Percentiles rank a stretch among this genome's conserved stretches.
phyloP scores from a whole-genome alignment of 1,284 basidiomycete species.

The Amylostereum areolatum region DNA sequence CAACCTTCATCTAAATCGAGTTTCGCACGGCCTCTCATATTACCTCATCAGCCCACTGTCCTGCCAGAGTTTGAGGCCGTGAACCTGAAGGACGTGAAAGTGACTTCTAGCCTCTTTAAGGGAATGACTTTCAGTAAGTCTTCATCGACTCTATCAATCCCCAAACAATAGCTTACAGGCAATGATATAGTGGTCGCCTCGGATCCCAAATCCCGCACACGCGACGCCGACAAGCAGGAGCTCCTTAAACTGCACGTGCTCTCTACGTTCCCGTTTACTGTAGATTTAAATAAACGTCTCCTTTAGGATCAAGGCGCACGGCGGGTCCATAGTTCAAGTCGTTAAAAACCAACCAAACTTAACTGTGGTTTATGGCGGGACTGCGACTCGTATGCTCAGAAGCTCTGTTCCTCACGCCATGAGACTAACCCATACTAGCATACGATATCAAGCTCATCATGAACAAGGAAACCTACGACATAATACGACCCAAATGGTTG shows the following conservation, averaged over 20 bases:
- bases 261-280: not conserved
- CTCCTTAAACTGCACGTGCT: conserved; percentile 54
- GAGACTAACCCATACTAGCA: conserved; percentile 32
- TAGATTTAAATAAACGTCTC: conserved; percentile 1
- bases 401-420: not conserved
- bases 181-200: conserved; percentile 60
- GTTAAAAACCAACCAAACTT: conserved; percentile 40
- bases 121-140: conserved; percentile 74
- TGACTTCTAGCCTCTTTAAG: conserved; percentile 63
- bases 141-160: too few relatives aligned
- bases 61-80: conserved; percentile 63
- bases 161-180: not conserved
- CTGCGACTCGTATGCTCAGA: conserved; percentile 43
- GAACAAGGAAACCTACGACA: conserved; percentile 58
- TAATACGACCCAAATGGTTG: conserved; percentile 80
- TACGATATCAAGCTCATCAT: conserved; percentile 63
- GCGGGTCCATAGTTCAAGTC: conserved; percentile 69
- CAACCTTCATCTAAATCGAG: not conserved
- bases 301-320: conserved; percentile 67
- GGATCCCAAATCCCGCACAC: conserved; percentile 66
- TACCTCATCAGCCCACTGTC: conserved; percentile 42
- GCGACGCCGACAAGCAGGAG: conserved; percentile 61
- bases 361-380: conserved; percentile 64
- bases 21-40: conserved; percentile 2
- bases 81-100: conserved; percentile 49